A percentile compares a stretch with the other conserved stretches of the same genome.
phyloP scores from a whole-genome alignment of 2,329 filamentous ascomycete species.

The Conoideocrella luteorostrata region DNA sequence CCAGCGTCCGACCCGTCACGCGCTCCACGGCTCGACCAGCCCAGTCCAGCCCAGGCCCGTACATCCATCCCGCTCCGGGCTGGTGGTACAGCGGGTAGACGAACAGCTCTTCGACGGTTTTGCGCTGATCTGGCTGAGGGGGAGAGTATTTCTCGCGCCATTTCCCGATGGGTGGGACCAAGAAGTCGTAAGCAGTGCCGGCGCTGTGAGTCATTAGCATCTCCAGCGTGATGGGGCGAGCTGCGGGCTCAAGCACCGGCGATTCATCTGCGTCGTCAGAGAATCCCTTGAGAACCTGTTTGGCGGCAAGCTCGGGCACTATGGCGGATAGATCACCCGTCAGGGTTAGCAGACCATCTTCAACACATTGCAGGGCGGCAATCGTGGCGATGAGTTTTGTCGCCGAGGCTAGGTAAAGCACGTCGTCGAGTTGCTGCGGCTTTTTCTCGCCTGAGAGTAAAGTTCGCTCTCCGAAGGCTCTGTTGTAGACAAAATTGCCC shows the following conservation, averaged over 20 bases:
- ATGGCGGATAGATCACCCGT: conserved; percentile 37
- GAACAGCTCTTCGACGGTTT: conserved; percentile 35
- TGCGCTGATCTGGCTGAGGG: conserved; percentile 10
- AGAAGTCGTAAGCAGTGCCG: conserved; percentile 39
- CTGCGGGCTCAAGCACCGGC: conserved; percentile 26
- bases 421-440: conserved; percentile 21
- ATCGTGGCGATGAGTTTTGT: conserved; percentile 44
- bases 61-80: conserved; percentile 45
- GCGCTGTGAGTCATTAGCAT: conserved; percentile 47
- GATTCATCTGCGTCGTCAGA: conserved; percentile 30
- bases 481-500: conserved; percentile 33
- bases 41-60: conserved; percentile 46
- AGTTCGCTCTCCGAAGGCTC: conserved; percentile 31
- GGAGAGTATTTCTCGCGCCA: conserved; percentile 27
- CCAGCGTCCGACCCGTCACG: conserved; percentile 34
- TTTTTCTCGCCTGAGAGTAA: conserved; percentile 32
- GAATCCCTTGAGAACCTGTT: conserved; percentile 42
- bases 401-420: conserved; percentile 30
- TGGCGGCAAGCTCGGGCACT: conserved; percentile 40
- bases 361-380: conserved; percentile 48
- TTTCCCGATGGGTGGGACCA: conserved; percentile 26
- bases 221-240: conserved; percentile 38
- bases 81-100: conserved; percentile 30
- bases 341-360: conserved; percentile 40
- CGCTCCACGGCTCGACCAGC: conserved; percentile 44